A percentile compares a stretch with the other conserved stretches of the same genome.
Evolutionary conservation across 2,329 filamentous ascomycete species (phyloP).

Genomic region (Penicillium sp.): DNA sequence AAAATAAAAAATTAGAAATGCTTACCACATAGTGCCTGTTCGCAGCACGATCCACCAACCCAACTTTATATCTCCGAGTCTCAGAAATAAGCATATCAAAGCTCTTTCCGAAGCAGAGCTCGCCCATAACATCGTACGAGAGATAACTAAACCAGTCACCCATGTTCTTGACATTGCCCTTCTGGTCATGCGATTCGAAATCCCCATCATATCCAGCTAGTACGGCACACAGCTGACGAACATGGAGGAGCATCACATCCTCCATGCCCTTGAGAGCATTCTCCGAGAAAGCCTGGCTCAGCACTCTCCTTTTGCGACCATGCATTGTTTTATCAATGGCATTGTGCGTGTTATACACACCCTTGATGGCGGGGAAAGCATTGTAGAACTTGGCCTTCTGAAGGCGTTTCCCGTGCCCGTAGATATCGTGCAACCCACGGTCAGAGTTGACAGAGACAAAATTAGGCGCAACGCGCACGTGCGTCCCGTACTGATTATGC

Average conservation of each 20-base stretch:
- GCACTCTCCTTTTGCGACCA: slow-evolving; percentile 66
- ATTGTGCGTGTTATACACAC: slow-evolving; percentile 69
- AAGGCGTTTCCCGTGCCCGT: slow-evolving; percentile 40
- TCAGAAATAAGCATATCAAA: slow-evolving; percentile 49
- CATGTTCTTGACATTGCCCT: slow-evolving; percentile 34
- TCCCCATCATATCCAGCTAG: slow-evolving; percentile 21
- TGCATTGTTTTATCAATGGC: slow-evolving; percentile 66
- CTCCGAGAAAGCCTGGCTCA: slow-evolving; percentile 70
- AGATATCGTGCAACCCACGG: slow-evolving; percentile 50
- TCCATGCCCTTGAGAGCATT: slow-evolving; percentile 66
- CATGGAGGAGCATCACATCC: slow-evolving; percentile 62
- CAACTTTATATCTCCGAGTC: slow-evolving; percentile 60
- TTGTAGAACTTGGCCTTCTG: slow-evolving; percentile 69
- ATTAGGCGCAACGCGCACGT: slow-evolving; percentile 77
- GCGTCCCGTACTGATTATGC: slow-evolving; percentile 66
- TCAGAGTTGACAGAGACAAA: slow-evolving; percentile 73
- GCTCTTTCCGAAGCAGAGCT: slow-evolving; percentile 51
- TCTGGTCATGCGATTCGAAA: slow-evolving; percentile 16
- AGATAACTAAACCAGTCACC: slow-evolving; percentile 43
- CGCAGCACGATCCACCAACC: slow-evolving; percentile 65
- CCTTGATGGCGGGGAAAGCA: slow-evolving; percentile 64
- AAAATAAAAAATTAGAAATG: slow-evolving; percentile 18
- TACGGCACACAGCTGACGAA: slow-evolving; percentile 60
- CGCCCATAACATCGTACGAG: slow-evolving; percentile 53
- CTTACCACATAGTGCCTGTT: slow-evolving; percentile 67